phyloP scores from a whole-genome alignment of 345 rosid genomes.

The Dimocarpus longan region DNA sequence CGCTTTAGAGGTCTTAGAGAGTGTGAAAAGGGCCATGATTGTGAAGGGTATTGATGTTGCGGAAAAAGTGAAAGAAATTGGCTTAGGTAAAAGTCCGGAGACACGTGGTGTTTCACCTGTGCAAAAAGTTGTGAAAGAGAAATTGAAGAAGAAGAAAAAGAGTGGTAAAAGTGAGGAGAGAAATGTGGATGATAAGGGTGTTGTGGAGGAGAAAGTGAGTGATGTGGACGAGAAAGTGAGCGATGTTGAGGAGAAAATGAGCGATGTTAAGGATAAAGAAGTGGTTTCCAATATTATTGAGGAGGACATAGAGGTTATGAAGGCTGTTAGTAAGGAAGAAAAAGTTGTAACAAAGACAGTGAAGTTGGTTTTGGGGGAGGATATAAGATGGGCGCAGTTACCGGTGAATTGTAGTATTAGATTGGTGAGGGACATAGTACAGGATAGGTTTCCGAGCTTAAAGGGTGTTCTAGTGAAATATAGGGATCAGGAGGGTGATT shows the following conservation, averaged over 20 bases:
- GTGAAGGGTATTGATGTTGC: constrained; percentile 71
- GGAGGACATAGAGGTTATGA: constrained; percentile 45
- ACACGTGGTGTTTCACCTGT: constrained; percentile 37
- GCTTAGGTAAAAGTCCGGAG: constrained; percentile 43
- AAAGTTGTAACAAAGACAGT: constrained; percentile 62
- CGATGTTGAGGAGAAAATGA: constrained; percentile 12
- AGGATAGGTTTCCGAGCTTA: constrained; percentile 76
- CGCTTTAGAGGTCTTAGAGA: constrained; percentile 74
- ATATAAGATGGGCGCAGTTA: constrained; percentile 88
- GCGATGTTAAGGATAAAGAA: constrained; percentile 52
- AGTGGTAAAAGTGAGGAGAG: constrained; percentile 30
- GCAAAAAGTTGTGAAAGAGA: constrained; percentile 66
- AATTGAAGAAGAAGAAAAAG: constrained; percentile 65
- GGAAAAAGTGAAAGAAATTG: constrained; percentile 55
- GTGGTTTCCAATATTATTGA: constrained; percentile 50
- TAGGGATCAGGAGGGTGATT: constrained; percentile 88
- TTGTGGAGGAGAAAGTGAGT: constrained; percentile 45
- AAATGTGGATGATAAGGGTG: constrained; percentile 32
- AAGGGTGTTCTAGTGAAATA: constrained; percentile 82
- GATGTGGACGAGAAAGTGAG: constrained; percentile 46
- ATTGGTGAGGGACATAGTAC: constrained; percentile 75
- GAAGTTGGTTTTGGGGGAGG: constrained; percentile 90
- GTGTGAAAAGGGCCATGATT: constrained; percentile 60
- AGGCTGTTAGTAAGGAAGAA: constrained; percentile 50
- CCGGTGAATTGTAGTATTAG: constrained; percentile 64